These are phyloP conservation scores for Diaporthe ilicicola DNA, from an alignment of 2,329 filamentous ascomycete species.

Conservation along the genomic window DNA sequence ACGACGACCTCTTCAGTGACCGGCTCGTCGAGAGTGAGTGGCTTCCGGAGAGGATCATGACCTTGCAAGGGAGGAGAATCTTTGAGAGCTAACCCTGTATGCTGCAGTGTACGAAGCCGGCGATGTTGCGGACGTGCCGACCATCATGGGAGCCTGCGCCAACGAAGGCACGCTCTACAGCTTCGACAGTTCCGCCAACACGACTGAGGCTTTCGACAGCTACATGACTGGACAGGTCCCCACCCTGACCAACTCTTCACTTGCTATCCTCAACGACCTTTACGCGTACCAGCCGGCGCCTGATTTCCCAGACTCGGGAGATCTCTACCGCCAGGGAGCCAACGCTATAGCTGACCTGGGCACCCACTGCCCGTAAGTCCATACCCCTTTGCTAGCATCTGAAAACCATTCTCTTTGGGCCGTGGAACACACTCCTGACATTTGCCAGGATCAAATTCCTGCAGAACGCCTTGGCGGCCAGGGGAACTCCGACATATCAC, in stretches of 20 bases:
- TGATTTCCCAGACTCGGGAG: background rate
- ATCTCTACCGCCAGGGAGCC: constrained; percentile 14
- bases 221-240: constrained; percentile 7
- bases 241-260: constrained; percentile 7
- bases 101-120: constrained; percentile 4
- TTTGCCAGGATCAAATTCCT: background rate
- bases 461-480: constrained; percentile 13
- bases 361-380: constrained; percentile 7
- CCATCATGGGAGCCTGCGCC: constrained; percentile 19
- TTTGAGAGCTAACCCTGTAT: too few species aligned
- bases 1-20: constrained; percentile 1
- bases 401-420: background rate
- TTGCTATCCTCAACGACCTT: constrained; percentile 1
- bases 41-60: too few species aligned
- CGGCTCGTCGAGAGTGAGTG: background rate
- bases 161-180: constrained; percentile 18
- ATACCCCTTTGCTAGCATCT: background rate
- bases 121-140: background rate
- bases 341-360: constrained; percentile 16
- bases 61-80: too few species aligned
- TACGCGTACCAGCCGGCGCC: constrained; percentile 13
- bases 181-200: constrained; percentile 21
- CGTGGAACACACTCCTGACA: background rate
- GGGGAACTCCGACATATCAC: constrained; percentile 8
- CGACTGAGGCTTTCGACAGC: background rate